Percentiles rank a stretch among this genome's conserved stretches.
These are phyloP conservation scores for Gossypium schwendimanii DNA, from an alignment of 441 rosid species.

Conservation along the genomic window DNA sequence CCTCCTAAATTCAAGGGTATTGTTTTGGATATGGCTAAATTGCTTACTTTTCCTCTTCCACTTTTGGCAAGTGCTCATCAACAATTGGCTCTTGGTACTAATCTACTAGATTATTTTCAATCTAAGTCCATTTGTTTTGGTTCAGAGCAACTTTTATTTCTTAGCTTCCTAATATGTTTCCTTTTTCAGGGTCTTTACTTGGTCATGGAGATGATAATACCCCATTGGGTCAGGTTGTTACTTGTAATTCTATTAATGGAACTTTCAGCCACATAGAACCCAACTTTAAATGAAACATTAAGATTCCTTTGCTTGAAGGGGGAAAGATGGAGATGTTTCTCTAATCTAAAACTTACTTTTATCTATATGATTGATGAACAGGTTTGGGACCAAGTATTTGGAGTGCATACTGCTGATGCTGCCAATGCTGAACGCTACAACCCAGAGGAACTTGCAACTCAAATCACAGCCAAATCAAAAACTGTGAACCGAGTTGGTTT, in stretches of 20 bases:
- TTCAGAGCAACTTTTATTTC: slow-evolving; percentile 10
- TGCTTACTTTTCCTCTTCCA: slow-evolving; percentile 71
- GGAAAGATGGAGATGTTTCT: background rate
- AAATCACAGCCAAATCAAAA: slow-evolving; percentile 46
- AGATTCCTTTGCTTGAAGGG: background rate
- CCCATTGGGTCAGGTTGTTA: slow-evolving; percentile 59
- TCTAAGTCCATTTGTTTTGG: slow-evolving; percentile 8
- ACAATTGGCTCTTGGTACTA: slow-evolving; percentile 74
- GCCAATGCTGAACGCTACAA: slow-evolving; percentile 59
- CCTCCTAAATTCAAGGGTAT: slow-evolving; percentile 42
- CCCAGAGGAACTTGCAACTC: slow-evolving; percentile 62
- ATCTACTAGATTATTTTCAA: slow-evolving; percentile 1
- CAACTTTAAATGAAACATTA: background rate
- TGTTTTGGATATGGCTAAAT: slow-evolving; percentile 67
- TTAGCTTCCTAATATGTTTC: slow-evolving; percentile 16
- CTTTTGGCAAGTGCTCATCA: slow-evolving; percentile 78
- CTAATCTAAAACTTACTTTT: background rate
- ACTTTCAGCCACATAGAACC: background rate
- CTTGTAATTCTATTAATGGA: slow-evolving; percentile 13
- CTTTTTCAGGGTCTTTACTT: slow-evolving; percentile 56
- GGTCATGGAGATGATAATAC: slow-evolving; percentile 34
- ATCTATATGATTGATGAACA: slow-evolving; percentile 21
- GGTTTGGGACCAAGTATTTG: slow-evolving; percentile 69
- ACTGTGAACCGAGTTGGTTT: slow-evolving; percentile 67
- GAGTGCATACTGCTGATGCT: slow-evolving; percentile 58